Evolutionary conservation across 352 stramenopile genomes (phyloP), one percentile per base, ranked within the genome.

Genomic region (Phytophthora fragariae): DNA sequence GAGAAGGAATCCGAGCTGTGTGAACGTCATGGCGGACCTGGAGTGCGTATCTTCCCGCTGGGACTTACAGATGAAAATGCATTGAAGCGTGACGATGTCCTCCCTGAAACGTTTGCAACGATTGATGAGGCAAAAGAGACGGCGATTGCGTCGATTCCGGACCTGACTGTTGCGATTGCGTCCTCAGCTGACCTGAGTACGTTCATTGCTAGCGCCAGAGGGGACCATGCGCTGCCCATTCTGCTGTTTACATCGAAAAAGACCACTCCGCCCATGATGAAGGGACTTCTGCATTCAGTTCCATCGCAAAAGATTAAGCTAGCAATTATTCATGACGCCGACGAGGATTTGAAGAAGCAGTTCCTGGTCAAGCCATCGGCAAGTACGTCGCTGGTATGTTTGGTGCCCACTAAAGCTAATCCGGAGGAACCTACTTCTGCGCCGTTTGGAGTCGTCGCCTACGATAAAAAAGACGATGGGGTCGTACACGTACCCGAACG

Each of bases 391-490:
- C 67, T 93, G 41, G 54, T 86, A 63, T 82, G 72, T 15, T 60
- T 93, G 54, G 81, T 93, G 52, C 68, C 82, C 7, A 76, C 82
- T 1, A 54, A 82, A 60, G 50, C 47, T 2, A 68, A 82, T 14
- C 17, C 71, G 21, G 58, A 75, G 1, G 57, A 66, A 44, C n/a
- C 67, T 76, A 61, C 71, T 68, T 68, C 76, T 41, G 57, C 66
- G 8, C 85, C 82, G 14, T 93, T 93, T 54, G 84, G 84, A 4
- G 78, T 95, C 11, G 70, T 90, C 49, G 61, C 75, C 5, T 95
- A 91, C 70, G 73, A 92, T 56, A 93, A 93, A 74, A 74, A 90
- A 92, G 65, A 76, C 61, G 0, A 84, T 91, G 68, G 88, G 88
- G 0, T 52, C 86, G 5, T 88, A 87, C 62, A 88, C 72, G 27